Base-by-base conservation (phyloP, 2,329 filamentous ascomycete species). In the Fusarium humuli region DNA sequence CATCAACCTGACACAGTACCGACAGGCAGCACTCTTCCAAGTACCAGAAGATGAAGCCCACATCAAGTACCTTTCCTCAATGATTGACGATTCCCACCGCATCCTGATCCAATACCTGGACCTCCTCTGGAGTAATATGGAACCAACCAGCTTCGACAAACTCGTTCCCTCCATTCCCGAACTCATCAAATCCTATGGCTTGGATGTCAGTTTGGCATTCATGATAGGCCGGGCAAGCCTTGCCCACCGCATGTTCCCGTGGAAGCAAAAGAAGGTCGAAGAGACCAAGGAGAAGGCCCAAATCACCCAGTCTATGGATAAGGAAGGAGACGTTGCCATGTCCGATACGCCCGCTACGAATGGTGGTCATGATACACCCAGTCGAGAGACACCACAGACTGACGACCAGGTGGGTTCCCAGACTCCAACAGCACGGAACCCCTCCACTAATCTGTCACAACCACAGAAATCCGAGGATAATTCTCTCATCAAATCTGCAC, bases 51-150 rank as follows among this genome's bases (percentile, higher is more conserved):
- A 86, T 25, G 88, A 92, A 61, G 91, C 92, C 0, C 94, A 97
- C 66, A 90, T 98, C 77, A 99, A 99, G 79, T 91, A 94, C 45
- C 83, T 98, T 14, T 92, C 93, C 5, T 94, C 94, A 54, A 90
- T 97, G 70, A 88, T 97, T 55, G 96, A 99, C 77, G 94, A 97
- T 77, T 91, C 97, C 22, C 93, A 97, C 72, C 89, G 92, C 64
- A 91, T 94, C 11, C 86, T 98, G 25, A 87, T 90, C 25, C 94
- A 98, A 75, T 99, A 97, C 76, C 85, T 98, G 20, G 96, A 98
- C 75, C 87, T 98, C 9, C 86, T 99, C 32, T 92, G 92, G 77
- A 92, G 89, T 77, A 97, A 94, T 75, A 81, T 98, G 30, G 86
- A 90, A 0, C 84, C 89, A 0, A 88, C 91, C 40, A 89, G 94